These are phyloP conservation scores for Bipolaris gigantea DNA, from an alignment of 2,329 filamentous ascomycete species.

Conservation along the genomic window DNA sequence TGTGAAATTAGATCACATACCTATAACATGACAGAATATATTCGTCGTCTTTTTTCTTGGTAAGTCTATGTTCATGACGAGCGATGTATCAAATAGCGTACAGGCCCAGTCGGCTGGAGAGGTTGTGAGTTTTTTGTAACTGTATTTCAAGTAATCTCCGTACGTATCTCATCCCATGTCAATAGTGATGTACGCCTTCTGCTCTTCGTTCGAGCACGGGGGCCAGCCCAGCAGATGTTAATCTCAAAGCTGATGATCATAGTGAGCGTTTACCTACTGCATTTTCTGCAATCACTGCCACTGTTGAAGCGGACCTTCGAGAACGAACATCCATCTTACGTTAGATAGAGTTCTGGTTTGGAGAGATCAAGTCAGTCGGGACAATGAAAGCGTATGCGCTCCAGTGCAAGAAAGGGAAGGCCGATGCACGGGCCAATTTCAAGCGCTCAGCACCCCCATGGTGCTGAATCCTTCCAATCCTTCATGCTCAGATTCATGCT, in stretches of 20 bases:
- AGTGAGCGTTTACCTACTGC: background rate
- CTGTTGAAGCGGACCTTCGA: background rate
- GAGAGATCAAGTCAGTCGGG: background rate
- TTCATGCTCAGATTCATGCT: background rate
- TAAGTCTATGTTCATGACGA: background rate
- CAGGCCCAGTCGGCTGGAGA: background rate
- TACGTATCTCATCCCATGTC: conserved; percentile 2
- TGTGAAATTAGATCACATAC: background rate
- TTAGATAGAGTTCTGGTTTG: background rate
- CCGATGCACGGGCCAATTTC: background rate
- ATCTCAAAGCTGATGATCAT: background rate
- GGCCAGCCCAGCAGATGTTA: background rate
- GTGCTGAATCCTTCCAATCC: background rate
- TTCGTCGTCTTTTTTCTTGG: background rate
- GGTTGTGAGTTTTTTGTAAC: background rate
- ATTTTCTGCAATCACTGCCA: background rate
- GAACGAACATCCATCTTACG: background rate
- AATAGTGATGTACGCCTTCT: background rate
- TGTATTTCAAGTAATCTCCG: background rate
- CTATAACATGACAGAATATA: conserved; percentile 1
- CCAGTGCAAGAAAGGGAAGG: background rate
- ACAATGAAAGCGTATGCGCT: background rate
- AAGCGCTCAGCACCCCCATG: background rate
- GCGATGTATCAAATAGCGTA: background rate
- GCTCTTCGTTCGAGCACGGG: background rate